Percentiles rank a stretch among this genome's conserved stretches.
Evolutionary conservation across 2,329 filamentous ascomycete genomes (phyloP).

Genomic region (Tolypocladium tundrense): DNA sequence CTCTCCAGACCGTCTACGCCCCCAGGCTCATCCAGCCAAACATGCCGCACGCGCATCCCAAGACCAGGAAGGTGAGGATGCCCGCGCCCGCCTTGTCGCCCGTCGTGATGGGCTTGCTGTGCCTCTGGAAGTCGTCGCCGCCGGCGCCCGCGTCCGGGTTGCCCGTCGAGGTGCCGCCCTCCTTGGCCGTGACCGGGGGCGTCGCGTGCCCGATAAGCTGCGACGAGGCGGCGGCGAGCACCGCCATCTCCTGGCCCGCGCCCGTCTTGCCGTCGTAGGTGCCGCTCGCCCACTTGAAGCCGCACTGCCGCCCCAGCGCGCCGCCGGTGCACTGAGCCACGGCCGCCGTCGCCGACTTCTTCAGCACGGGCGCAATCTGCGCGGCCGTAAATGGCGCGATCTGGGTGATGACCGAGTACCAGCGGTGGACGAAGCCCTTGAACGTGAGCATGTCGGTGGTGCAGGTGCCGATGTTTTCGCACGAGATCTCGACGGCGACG

Average conservation of each 20-base stretch:
- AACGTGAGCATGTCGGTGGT: constrained; percentile 54
- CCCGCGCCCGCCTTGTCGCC: constrained; percentile 37
- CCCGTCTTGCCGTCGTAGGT: constrained; percentile 44
- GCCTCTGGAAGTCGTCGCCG: constrained; percentile 21
- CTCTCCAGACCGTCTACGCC: constrained; percentile 6
- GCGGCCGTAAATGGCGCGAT: constrained; percentile 43
- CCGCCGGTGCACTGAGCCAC: constrained; percentile 45
- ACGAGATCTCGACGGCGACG: constrained; percentile 51
- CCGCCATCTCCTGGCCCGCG: constrained; percentile 51
- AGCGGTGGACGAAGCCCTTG: constrained; percentile 50
- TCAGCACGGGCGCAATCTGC: constrained; percentile 40
- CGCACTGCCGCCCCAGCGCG: constrained; percentile 36
- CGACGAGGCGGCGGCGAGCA: constrained; percentile 42
- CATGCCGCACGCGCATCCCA: constrained; percentile 26
- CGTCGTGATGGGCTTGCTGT: constrained; percentile 26
- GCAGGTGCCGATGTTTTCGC: constrained; percentile 45
- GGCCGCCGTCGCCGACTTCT: constrained; percentile 41
- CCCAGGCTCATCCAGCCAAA: constrained; percentile 41
- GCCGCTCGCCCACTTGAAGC: constrained; percentile 42
- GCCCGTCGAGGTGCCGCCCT: constrained; percentile 41
- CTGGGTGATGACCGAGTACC: constrained; percentile 42
- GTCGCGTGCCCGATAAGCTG: constrained; percentile 34
- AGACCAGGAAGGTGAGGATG: constrained; percentile 34
- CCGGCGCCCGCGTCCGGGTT: constrained; percentile 31
- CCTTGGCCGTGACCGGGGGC: constrained; percentile 31